A percentile compares a stretch with the other conserved stretches of the same genome.
phyloP scores from a whole-genome alignment of 768 basidiomycete species.

The Tricholoma sp. region DNA sequence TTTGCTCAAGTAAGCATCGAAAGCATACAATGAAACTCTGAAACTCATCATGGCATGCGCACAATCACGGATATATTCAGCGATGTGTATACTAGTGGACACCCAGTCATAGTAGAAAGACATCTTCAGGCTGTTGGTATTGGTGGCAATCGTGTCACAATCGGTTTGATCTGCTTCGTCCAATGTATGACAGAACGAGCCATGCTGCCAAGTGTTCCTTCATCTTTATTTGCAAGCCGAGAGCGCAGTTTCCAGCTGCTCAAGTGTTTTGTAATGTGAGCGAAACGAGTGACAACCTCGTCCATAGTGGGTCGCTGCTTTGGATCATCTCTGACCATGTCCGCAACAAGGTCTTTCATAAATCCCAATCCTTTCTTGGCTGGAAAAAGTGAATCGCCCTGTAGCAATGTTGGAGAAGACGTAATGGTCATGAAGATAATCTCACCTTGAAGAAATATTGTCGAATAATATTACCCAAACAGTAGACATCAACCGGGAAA shows the following conservation, averaged over 20 bases:
- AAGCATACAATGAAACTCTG: no score
- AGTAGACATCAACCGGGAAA: conserved; percentile 29
- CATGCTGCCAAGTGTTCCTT: not conserved
- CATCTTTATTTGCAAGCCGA: not conserved
- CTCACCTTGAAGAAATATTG: conserved; percentile 6
- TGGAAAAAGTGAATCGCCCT: not conserved
- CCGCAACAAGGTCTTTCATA: conserved; percentile 20
- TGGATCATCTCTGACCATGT: conserved; percentile 24
- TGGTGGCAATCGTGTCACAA: not conserved
- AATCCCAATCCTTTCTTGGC: conserved; percentile 22
- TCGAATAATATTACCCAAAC: conserved; percentile 26
- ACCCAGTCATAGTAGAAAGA: no score
- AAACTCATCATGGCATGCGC: no score
- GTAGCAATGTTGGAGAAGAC: not conserved
- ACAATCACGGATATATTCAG: conserved; percentile 15
- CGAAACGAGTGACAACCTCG: conserved; percentile 28
- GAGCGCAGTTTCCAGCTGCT: conserved; percentile 1
- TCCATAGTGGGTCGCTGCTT: conserved; percentile 34
- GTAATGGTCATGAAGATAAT: not conserved
- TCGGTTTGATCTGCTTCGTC: conserved; percentile 1
- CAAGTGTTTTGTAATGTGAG: conserved; percentile 5
- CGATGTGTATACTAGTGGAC: no score
- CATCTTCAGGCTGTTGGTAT: not conserved
- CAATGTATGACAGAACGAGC: conserved; percentile 1
- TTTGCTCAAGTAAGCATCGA: no score